phyloP scores from a whole-genome alignment of 495 filamentous ascomycete genomes.

The Parmelia sp. region DNA sequence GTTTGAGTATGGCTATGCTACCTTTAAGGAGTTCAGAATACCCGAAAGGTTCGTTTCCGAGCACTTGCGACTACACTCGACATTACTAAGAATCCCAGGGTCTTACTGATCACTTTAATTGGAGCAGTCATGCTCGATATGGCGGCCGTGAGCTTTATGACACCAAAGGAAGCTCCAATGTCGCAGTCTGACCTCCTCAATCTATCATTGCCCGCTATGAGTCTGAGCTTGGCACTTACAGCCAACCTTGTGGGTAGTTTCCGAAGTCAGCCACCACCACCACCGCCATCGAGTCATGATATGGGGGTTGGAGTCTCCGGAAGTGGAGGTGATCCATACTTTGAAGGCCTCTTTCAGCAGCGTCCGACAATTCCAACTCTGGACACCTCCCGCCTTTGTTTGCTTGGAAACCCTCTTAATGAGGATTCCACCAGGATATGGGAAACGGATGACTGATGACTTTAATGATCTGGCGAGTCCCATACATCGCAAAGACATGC shows the following conservation, averaged over 20 bases:
- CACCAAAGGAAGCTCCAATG: not conserved
- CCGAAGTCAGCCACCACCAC: not conserved
- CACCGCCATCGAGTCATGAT: not conserved
- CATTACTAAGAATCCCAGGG: not conserved
- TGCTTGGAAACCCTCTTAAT: not conserved
- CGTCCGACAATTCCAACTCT: not conserved
- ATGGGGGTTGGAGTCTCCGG: not conserved
- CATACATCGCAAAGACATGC: no score
- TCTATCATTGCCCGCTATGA: slow-evolving; percentile 1
- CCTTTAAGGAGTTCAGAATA: slow-evolving; percentile 7
- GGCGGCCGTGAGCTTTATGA: slow-evolving; percentile 4
- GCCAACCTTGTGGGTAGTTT: not conserved
- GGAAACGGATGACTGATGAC: not conserved
- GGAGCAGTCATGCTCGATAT: slow-evolving; percentile 6
- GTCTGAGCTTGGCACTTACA: slow-evolving; percentile 3
- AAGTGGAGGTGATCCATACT: not conserved
- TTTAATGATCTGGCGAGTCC: not conserved
- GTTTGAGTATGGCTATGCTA: not conserved
- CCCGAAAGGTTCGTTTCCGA: not conserved
- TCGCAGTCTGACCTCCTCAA: slow-evolving; percentile 8
- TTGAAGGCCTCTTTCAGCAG: not conserved
- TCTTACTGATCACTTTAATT: not conserved
- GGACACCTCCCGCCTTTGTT: not conserved
- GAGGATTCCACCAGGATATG: not conserved
- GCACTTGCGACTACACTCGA: not conserved